These are phyloP conservation scores for Phytophthora pseudosyringae DNA, from an alignment of 352 stramenopile genomes.

Conservation along the genomic window DNA sequence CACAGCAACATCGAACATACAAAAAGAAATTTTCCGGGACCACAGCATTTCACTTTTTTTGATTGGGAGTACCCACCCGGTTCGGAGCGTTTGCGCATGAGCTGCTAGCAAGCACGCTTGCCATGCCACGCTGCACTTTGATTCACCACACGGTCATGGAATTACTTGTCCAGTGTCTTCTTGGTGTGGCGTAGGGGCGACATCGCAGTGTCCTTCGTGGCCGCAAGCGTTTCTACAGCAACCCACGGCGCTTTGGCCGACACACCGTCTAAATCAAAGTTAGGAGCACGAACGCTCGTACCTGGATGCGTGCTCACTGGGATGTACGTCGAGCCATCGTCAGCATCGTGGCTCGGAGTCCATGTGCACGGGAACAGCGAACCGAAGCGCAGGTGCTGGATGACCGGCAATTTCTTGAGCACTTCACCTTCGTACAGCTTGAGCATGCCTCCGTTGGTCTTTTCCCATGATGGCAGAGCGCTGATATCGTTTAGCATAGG, in stretches of 20 bases:
- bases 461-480: constrained; percentile 89
- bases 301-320: constrained; percentile 66
- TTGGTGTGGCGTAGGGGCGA: constrained; percentile 47
- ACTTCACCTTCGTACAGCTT: constrained; percentile 96
- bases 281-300: constrained; percentile 65
- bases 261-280: constrained; percentile 69
- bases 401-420: constrained; percentile 97
- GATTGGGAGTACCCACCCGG: constrained; percentile 41
- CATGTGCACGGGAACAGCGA: constrained; percentile 91
- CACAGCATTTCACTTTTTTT: constrained; percentile 39
- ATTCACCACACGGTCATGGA: background rate
- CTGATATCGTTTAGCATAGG: constrained; percentile 96
- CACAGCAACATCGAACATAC: constrained; percentile 21
- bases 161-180: constrained; percentile 39
- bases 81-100: constrained; percentile 25
- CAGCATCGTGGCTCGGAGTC: constrained; percentile 59
- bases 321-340: constrained; percentile 59
- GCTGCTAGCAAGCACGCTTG: constrained; percentile 18
- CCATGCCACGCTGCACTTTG: constrained; percentile 9
- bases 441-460: constrained; percentile 91
- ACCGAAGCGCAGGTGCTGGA: constrained; percentile 99
- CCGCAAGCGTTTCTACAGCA: constrained; percentile 56
- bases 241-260: constrained; percentile 76
- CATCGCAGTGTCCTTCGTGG: constrained; percentile 55
- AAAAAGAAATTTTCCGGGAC: constrained; percentile 32